Conservation (phyloP, 352 stramenopile species). For the Hyaloperonospora brassicae region DNA sequence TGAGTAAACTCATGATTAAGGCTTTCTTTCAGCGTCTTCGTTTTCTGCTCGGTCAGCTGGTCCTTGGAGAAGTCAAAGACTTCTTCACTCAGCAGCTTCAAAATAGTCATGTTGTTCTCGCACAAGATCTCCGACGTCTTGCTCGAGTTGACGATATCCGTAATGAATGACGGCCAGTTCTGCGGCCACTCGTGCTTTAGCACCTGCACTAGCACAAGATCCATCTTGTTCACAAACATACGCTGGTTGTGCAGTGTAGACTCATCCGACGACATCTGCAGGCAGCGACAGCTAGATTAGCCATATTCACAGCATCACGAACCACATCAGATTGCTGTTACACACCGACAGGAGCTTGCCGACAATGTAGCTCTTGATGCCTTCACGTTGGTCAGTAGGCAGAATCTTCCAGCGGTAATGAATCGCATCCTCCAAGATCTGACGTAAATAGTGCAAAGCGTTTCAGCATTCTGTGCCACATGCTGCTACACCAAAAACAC, state of each 20-base stretch:
- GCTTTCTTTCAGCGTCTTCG: slow-evolving; percentile 96
- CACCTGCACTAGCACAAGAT: slow-evolving; percentile 95
- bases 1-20: slow-evolving; percentile 97
- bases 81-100: slow-evolving; percentile 98
- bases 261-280: slow-evolving; percentile 87
- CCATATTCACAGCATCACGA: not conserved
- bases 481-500: not conserved
- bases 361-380: slow-evolving; percentile 98
- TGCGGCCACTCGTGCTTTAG: slow-evolving; percentile 99
- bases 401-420: slow-evolving; percentile 95
- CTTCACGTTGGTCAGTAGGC: slow-evolving; percentile 93
- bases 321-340: not conserved
- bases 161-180: slow-evolving; percentile 99
- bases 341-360: slow-evolving; percentile 91
- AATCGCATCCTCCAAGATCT: slow-evolving; percentile 97
- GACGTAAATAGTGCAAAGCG: slow-evolving; percentile 3
- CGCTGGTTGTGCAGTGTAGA: slow-evolving; percentile 79
- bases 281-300: not conserved
- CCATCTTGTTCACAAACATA: slow-evolving; percentile 93
- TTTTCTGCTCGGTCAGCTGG: slow-evolving; percentile 96
- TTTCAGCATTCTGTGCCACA: slow-evolving; percentile 3
- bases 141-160: slow-evolving; percentile 90
- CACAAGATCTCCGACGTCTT: slow-evolving; percentile 96
- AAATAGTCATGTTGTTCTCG: slow-evolving; percentile 99
- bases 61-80: slow-evolving; percentile 99